Evolutionary conservation across 768 basidiomycete genomes (phyloP), one percentile per base, ranked within the genome.

Genomic region (Cyathus striatus): DNA sequence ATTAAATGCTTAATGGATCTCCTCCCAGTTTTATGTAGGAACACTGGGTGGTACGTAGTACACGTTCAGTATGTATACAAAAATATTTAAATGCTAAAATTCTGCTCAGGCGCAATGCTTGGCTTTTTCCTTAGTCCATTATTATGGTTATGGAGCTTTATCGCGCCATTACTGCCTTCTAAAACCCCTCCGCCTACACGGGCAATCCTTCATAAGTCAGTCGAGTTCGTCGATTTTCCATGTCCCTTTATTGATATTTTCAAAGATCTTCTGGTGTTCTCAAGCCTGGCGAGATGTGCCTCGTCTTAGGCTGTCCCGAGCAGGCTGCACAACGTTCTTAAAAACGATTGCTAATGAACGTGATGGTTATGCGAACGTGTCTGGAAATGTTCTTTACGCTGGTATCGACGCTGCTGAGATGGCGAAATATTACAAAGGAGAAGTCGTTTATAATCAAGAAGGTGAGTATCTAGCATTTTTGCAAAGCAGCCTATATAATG

Each of bases 241-340:
- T 9, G 27, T 32, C 23, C 33, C 33, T 14, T 36, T 16, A n/a
- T 41, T 52, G 14, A 43, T 23, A 20, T 6, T 22, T 0, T 41
- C 27, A 23, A 43, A 81, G 81, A 48, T 75, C 76, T 17, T 81
- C 79, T 5, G 90, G 88, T 30, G 66, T 81, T 14, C 62, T 90
- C 30, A 81, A 85, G 48, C 78, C 86, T 0, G 82, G 89, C 14
- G 84, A 93, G 69, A 92, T 93, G 90, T 83, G 88, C 55, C 74
- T 91, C 5, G 88, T 87, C 17, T 69, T 88, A 10, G 90, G 90
- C 16, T 82, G 87, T 42, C 90, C 90, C 3, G 86, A 85, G 75
- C 87, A 4, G 91, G 91, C 24, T 94, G 92, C 57, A 79, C 83
- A 1, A 87, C 92, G 0, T 91, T 95, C 65, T 71, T 95, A 17